Evolutionary conservation across 495 filamentous ascomycete species (phyloP), one percentile per base, ranked within the genome.

Genomic region (Trypethelium eluteriae): DNA sequence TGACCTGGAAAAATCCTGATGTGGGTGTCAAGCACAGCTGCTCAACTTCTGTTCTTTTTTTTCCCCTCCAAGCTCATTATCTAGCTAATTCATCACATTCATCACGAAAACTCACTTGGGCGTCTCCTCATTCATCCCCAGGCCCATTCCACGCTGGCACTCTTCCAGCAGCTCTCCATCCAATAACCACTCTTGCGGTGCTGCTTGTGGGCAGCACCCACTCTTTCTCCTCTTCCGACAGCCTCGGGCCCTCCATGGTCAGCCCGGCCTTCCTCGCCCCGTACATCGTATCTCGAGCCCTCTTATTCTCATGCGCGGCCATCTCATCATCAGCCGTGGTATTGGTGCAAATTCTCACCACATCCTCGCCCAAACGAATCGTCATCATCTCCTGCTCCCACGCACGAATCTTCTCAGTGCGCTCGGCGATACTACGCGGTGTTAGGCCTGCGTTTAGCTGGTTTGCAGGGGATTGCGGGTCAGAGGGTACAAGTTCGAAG

Each of bases 381-480:
- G 49, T 53, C 49, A 53, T 53, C 49, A 53, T 53, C 10, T 11
- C 49, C n/a, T 53, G 10, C 49, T 53, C 49, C 49, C 49, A 53
- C 49, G 49, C 49, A 18, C 7, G 49, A 5, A 53, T 12, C 10
- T 11, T 18, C 10, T 53, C 49, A 5, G 49, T 53, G 10, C 16
- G 10, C 10, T 5, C 10, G 5, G 49, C 49, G 9, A 18, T 18
- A 5, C 25, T 18, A 18, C 10, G 49, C 10, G 49, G 49, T 18
- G 5, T 18, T 5, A 53, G 49, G 5, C 49, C 49, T 14, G 49
- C 49, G 49, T 18, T 18, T 5, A 53, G 49, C 5, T 18, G 49
- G n/a, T 53, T 11, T 18, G 9, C 10, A 18, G 49, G 12, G 5
- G 49, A 14, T 11, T 5, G 14, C 10, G 49, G 16, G n/a, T 53